These are phyloP conservation scores for Hypomyces perniciosus DNA, from an alignment of 2,329 filamentous ascomycete species.

Conservation along the genomic window DNA sequence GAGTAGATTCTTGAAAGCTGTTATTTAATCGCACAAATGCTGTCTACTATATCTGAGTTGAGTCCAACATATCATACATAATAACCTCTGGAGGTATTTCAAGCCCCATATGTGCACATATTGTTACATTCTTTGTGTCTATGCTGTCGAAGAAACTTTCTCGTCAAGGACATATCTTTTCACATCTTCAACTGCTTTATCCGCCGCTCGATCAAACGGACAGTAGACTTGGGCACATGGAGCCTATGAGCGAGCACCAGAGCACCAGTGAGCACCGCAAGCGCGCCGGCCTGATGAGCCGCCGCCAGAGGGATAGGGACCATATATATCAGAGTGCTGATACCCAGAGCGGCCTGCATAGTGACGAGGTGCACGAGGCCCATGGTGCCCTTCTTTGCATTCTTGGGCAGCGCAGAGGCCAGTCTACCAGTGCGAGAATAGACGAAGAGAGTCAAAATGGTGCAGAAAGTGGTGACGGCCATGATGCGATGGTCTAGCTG, in stretches of 20 bases:
- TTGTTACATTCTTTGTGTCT: conserved; percentile 1
- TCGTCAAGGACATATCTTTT: not conserved
- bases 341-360: conserved; percentile 79
- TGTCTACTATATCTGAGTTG: too few relatives aligned
- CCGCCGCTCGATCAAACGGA: conserved; percentile 52
- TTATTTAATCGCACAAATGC: too few relatives aligned
- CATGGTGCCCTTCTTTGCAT: conserved; percentile 62
- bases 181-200: conserved; percentile 28
- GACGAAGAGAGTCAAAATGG: conserved; percentile 72
- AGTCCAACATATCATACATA: too few relatives aligned
- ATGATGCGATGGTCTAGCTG: conserved; percentile 94
- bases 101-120: not conserved
- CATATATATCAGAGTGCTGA: conserved; percentile 87
- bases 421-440: conserved; percentile 66
- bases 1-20: too few relatives aligned
- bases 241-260: conserved; percentile 73
- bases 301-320: conserved; percentile 85
- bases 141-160: not conserved
- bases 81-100: too few relatives aligned
- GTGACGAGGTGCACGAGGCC: conserved; percentile 79
- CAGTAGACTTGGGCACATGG: conserved; percentile 62
- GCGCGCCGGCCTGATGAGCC: conserved; percentile 83
- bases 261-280: conserved; percentile 77
- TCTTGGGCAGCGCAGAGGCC: conserved; percentile 51
- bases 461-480: conserved; percentile 80